phyloP scores from a whole-genome alignment of 257 asterid genomes.

The Jacaranda mimosifolia region DNA sequence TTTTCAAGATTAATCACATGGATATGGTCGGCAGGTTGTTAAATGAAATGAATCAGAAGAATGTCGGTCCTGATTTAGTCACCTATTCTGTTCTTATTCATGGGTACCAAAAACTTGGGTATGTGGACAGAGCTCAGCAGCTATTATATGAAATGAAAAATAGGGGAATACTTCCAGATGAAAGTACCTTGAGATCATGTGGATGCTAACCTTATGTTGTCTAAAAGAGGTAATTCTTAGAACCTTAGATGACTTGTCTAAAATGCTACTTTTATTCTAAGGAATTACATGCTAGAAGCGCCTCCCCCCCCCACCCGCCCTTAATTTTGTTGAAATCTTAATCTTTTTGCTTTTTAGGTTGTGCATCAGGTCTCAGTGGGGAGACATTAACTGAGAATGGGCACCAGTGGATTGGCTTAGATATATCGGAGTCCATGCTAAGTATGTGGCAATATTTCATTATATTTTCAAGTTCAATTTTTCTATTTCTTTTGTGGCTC shows the following conservation, averaged over 20 bases:
- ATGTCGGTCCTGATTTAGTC: constrained; percentile 50
- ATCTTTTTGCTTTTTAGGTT: constrained; percentile 56
- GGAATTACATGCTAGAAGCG: too few relatives aligned
- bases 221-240: too few relatives aligned
- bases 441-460: constrained; percentile 46
- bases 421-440: constrained; percentile 92
- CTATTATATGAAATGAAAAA: constrained; percentile 38
- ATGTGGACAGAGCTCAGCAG: too few relatives aligned
- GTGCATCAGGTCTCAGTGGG: constrained; percentile 98
- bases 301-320: background rate
- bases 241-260: too few relatives aligned
- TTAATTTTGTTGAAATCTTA: constrained; percentile 4
- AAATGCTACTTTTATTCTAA: too few relatives aligned
- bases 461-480: background rate
- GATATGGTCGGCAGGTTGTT: constrained; percentile 43
- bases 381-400: constrained; percentile 88
- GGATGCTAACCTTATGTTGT: background rate
- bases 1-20: constrained; percentile 44
- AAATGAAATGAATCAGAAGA: constrained; percentile 47
- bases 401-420: constrained; percentile 95
- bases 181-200: constrained; percentile 36
- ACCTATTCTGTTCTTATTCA: constrained; percentile 51
- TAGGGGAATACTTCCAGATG: constrained; percentile 45
- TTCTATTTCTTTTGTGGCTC: constrained; percentile 5
- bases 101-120: constrained; percentile 40